Evolutionary conservation across 495 filamentous ascomycete species (phyloP), one percentile per base, ranked within the genome.

Genomic region (Aspergillus wentii): DNA sequence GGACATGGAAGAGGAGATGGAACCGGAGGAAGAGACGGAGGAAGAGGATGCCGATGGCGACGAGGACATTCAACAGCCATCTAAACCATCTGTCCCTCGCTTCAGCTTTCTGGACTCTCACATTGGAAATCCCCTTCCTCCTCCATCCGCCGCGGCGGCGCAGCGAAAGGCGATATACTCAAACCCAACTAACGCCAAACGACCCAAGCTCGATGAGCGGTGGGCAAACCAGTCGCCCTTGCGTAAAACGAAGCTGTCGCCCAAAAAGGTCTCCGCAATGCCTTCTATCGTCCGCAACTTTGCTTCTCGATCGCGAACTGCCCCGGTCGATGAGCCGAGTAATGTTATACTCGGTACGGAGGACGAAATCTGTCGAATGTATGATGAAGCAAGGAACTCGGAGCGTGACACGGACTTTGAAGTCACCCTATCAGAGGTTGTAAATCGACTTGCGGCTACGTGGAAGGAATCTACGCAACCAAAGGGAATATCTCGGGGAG

Each of bases 401-500:
- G 63, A 70, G 17, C 66, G 74, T 22, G 68, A 77, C 20, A 62
- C 74, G 27, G 71, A 71, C 45, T 51, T 83, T 19, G 69, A 78
- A 20, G 63, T 62, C 18, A 62, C 72, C 6, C 56, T 87, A 25
- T 68, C 77, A 8, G 65, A 72, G 2, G 68, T 76, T 15, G 69
- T 77, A 10, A 62, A 70, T 25, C 63, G 69, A 35, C 69, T 88
- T 28, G 57, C 70, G 3, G 52, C 61, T 10, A 64, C 80, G 4
- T 90, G 86, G 85, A 63, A 67, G 34, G 54, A 56, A 8, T 66
- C 72, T 36, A 57, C 74, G 4, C 63, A 72, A 10, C 62, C 57
- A 17, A 55, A 61, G 33, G 56, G 52, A 5, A 37, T 48, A 15
- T 50, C 67, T n/a, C 67, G 73, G 35, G 72, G 71, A 4, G 40